Evolutionary conservation across 2,329 filamentous ascomycete genomes (phyloP).

Genomic region (Mycosphaerella arachidis): DNA sequence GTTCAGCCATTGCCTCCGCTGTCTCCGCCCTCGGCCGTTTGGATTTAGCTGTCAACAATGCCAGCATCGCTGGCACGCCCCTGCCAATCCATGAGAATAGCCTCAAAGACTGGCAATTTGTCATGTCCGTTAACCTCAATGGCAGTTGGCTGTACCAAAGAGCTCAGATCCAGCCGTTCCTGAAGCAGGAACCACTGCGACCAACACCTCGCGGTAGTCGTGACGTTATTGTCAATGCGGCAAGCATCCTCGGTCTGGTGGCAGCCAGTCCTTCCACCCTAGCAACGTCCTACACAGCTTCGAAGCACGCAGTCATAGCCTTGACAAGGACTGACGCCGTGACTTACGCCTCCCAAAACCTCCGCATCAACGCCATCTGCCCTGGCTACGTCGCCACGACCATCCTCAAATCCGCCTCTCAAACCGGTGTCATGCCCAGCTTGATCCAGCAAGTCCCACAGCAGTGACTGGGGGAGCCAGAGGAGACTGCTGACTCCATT

Average conservation of each 20-base stretch:
- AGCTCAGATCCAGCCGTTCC: constrained; percentile 50
- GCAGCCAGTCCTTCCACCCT: constrained; percentile 35
- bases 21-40: constrained; percentile 49
- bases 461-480: constrained; percentile 50
- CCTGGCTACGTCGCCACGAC: constrained; percentile 38
- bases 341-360: constrained; percentile 48
- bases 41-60: constrained; percentile 61
- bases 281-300: constrained; percentile 47
- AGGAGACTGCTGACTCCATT: constrained; percentile 56
- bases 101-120: constrained; percentile 47
- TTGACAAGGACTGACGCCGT: constrained; percentile 53
- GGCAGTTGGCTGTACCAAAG: constrained; percentile 56
- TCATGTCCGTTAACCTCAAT: constrained; percentile 52
- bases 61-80: constrained; percentile 52
- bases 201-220: constrained; percentile 23
- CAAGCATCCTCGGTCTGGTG: constrained; percentile 50
- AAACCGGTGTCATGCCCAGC: constrained; percentile 14
- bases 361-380: constrained; percentile 60
- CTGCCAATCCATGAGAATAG: constrained; percentile 43
- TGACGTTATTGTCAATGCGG: constrained; percentile 53
- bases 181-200: constrained; percentile 38
- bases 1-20: constrained; percentile 37
- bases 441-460: constrained; percentile 52
- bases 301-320: constrained; percentile 53
- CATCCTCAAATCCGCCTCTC: constrained; percentile 4